Evolutionary conservation across 108 stramenopile genomes (phyloP).

Genomic region (Schizochytrium sp.): DNA sequence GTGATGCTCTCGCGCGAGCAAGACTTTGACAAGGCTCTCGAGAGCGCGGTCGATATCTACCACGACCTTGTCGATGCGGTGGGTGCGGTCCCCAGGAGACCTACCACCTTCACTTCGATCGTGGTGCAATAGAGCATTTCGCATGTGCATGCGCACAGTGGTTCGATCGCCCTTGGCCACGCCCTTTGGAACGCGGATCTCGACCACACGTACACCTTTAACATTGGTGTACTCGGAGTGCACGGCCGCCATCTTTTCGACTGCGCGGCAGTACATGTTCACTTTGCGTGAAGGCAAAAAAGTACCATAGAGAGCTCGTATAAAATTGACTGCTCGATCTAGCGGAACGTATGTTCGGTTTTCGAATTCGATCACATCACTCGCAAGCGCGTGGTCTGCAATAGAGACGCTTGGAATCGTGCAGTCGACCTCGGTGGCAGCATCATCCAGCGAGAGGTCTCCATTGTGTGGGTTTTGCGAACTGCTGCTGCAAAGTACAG

Average conservation of each 20-base stretch:
- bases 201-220: neutral
- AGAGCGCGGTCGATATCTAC: neutral
- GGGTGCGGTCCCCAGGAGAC: neutral
- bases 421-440: neutral
- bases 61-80: neutral
- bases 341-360: neutral
- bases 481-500: neutral
- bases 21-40: neutral
- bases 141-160: neutral
- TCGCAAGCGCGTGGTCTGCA: neutral
- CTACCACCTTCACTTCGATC: neutral
- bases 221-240: neutral
- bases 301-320: neutral
- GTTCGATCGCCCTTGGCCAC: slow-evolving; percentile 1
- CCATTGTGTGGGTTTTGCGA: too few species aligned
- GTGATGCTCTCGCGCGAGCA: neutral
- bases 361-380: neutral
- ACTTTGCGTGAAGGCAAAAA: neutral
- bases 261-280: neutral
- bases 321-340: neutral
- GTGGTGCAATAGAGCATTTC: neutral
- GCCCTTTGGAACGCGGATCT: neutral
- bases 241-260: neutral
- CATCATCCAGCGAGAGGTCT: neutral
- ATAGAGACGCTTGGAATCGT: neutral